Conservation (phyloP, 768 basidiomycete genomes). For the Clavulina sp. region DNA sequence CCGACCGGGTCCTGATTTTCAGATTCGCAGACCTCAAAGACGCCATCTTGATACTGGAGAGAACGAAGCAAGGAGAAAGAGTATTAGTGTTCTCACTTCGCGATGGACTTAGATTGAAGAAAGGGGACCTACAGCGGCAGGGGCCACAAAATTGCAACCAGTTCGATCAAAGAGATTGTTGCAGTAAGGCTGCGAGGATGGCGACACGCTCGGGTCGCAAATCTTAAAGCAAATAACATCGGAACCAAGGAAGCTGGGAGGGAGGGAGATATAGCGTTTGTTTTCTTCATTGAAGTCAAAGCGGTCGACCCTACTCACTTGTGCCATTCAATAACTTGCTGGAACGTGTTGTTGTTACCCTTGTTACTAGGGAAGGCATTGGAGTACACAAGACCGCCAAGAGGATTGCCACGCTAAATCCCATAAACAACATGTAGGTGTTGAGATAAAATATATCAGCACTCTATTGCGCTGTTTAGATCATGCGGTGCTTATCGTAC, state of each 20-base stretch:
- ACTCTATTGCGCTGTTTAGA: too few relatives aligned
- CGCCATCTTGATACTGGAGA: slow-evolving; percentile 10
- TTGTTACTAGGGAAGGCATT: slow-evolving; percentile 10
- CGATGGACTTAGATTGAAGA: too few relatives aligned
- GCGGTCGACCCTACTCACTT: slow-evolving; percentile 1
- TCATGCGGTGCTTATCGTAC: too few relatives aligned
- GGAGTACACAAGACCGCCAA: slow-evolving; percentile 14
- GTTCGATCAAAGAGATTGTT: slow-evolving; percentile 13
- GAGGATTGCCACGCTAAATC: slow-evolving; percentile 11
- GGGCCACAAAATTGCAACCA: slow-evolving; percentile 14
- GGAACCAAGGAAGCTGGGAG: slow-evolving; percentile 18
- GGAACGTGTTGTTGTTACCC: slow-evolving; percentile 8
- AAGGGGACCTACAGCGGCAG: not conserved
- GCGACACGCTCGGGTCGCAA: slow-evolving; percentile 16
- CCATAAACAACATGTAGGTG: not conserved
- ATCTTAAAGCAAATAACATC: slow-evolving; percentile 19
- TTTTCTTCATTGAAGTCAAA: not conserved
- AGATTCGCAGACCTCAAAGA: slow-evolving; percentile 13
- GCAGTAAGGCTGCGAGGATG: slow-evolving; percentile 10
- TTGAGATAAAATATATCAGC: not conserved
- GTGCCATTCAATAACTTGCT: slow-evolving; percentile 14
- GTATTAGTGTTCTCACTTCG: too few relatives aligned
- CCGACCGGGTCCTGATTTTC: slow-evolving; percentile 14
- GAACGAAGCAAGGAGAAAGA: not conserved
- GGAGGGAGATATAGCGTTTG: not conserved